Base-by-base conservation (phyloP, 306 rosid genomes). In the Ammopiptanthus mongolicus region DNA sequence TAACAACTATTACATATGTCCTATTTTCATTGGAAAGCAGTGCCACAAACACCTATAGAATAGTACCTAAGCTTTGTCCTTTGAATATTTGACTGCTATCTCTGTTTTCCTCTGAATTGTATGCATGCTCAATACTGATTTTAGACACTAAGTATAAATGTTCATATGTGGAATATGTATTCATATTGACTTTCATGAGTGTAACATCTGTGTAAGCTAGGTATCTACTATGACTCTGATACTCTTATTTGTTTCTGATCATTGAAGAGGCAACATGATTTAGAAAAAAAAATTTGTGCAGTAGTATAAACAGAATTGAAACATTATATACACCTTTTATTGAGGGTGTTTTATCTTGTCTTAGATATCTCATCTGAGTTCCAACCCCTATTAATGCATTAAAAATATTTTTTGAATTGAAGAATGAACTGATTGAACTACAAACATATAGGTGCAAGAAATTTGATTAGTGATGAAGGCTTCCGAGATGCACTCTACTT, bases 401-500 rank as follows among this genome's bases (percentile, higher is more conserved):
- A n/a, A n/a, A n/a, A n/a, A n/a, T n/a, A n/a, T n/a, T n/a, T n/a
- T n/a, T 53, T 63, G 50, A 67, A 67, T 53, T 29, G 41, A 59
- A 48, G 39, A 69, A 25, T 19, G 58, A 75, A 79, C 23, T 64
- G 61, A 63, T 37, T 57, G 64, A 53, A 39, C 42, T 59, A 34
- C 51, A 19, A 59, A 79, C 52, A 60, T 60, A 7, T 61, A 91
- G 98, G 93, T 73, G 68, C 86, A 22, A 66, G 69, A 52, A 74
- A 79, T 71, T 29, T 65, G 82, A 73, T 94, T 34, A 79, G 73
- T 7, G 91, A 86, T 23, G 84, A 59, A 44, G 95, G 88, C 71
- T 90, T 94, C 65, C 77, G 79, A 15, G 65, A 82, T 56, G 98
- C 97, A 18, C 97, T 94, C 47, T 94, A 94, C 87, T 75, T 91